A percentile compares a stretch with the other conserved stretches of the same genome.
phyloP scores from a whole-genome alignment of 116 monocot species.

The Zostera marina region DNA sequence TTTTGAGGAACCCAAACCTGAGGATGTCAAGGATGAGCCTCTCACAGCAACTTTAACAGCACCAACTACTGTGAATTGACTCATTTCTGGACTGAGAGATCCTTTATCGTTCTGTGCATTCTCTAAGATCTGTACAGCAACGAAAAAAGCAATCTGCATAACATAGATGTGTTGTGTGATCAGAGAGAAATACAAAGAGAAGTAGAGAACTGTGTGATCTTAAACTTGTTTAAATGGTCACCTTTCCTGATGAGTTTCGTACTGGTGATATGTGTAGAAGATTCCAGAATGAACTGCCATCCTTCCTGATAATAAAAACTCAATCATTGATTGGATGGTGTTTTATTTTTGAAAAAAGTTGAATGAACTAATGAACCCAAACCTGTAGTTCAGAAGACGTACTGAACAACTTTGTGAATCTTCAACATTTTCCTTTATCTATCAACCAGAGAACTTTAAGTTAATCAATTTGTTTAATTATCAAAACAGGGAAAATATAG shows the following conservation, averaged over 20 bases:
- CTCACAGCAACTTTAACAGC: slow-evolving; percentile 83
- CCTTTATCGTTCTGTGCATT: slow-evolving; percentile 21
- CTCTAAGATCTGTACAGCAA: slow-evolving; percentile 63
- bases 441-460: slow-evolving; percentile 1
- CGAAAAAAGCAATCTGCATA: slow-evolving; percentile 58
- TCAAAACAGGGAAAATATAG: background rate
- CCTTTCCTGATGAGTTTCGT: slow-evolving; percentile 88
- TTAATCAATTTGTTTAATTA: background rate
- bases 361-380: too few species aligned
- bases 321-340: background rate
- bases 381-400: slow-evolving; percentile 74
- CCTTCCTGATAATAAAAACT: slow-evolving; percentile 39
- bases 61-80: slow-evolving; percentile 56
- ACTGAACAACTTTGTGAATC: slow-evolving; percentile 48
- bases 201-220: too few species aligned
- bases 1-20: slow-evolving; percentile 14
- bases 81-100: slow-evolving; percentile 49
- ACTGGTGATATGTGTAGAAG: slow-evolving; percentile 70
- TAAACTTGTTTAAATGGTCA: slow-evolving; percentile 3
- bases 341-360: background rate
- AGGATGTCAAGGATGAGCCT: slow-evolving; percentile 27
- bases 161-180: background rate
- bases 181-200: background rate
- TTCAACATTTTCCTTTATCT: slow-evolving; percentile 60
- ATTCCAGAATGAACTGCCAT: slow-evolving; percentile 82